Conservation (phyloP, 2,329 filamentous ascomycete species). For the Cladophialophora exuberans region DNA sequence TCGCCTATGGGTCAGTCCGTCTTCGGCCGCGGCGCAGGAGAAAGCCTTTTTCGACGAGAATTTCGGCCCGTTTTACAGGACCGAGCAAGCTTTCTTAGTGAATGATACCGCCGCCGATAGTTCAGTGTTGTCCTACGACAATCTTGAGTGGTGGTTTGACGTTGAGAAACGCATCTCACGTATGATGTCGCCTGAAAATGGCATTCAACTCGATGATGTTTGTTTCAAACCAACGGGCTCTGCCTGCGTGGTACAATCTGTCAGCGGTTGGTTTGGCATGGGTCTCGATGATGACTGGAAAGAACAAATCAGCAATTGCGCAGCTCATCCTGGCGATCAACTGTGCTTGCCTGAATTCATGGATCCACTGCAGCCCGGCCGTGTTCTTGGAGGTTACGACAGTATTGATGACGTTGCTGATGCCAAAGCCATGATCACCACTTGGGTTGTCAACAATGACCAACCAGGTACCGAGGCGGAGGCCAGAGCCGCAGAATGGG, state of each 20-base stretch:
- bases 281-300: slow-evolving; percentile 71
- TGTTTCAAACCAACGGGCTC: slow-evolving; percentile 92
- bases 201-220: slow-evolving; percentile 75
- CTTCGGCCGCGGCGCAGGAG: slow-evolving; percentile 85
- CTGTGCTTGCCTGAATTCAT: slow-evolving; percentile 85
- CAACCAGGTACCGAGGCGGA: slow-evolving; percentile 73
- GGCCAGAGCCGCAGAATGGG: slow-evolving; percentile 83
- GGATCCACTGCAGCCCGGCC: slow-evolving; percentile 81
- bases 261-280: slow-evolving; percentile 84
- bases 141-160: slow-evolving; percentile 88
- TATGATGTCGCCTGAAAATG: slow-evolving; percentile 70
- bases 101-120: slow-evolving; percentile 71
- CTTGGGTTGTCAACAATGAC: slow-evolving; percentile 92
- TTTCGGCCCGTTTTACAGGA: slow-evolving; percentile 94
- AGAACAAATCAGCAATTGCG: slow-evolving; percentile 71
- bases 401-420: slow-evolving; percentile 62
- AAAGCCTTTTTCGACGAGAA: slow-evolving; percentile 91
- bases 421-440: slow-evolving; percentile 80
- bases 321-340: slow-evolving; percentile 70
- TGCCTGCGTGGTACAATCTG: slow-evolving; percentile 88
- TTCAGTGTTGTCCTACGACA: slow-evolving; percentile 84
- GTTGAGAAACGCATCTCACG: slow-evolving; percentile 77
- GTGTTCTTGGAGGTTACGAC: slow-evolving; percentile 82
- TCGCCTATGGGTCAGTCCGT: slow-evolving; percentile 93
- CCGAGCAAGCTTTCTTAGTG: slow-evolving; percentile 90